A percentile compares a stretch with the other conserved stretches of the same genome.
phyloP scores from a whole-genome alignment of 2,329 filamentous ascomycete species.

The Allantophomopsis lycopodina region DNA sequence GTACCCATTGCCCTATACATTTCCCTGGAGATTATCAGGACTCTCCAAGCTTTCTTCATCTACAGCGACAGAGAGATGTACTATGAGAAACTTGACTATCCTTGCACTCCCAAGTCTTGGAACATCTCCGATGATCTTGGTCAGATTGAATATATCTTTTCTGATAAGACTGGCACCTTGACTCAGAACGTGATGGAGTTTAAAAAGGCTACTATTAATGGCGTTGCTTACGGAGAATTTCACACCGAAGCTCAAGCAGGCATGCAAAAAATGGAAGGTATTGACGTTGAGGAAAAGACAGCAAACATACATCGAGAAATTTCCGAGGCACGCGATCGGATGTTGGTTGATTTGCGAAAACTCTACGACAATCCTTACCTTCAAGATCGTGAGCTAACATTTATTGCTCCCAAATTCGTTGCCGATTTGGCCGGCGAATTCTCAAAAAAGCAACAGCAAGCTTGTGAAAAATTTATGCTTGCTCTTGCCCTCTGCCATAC shows the following conservation, averaged over 20 bases:
- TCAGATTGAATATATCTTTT: conserved; percentile 98
- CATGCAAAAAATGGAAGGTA: conserved; percentile 83
- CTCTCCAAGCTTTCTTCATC: conserved; percentile 89
- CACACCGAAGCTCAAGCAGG: conserved; percentile 95
- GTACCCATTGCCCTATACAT: conserved; percentile 97
- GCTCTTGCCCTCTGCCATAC: conserved; percentile 89
- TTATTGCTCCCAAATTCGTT: conserved; percentile 82
- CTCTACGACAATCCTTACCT: conserved; percentile 86
- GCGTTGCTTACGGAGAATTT: conserved; percentile 90
- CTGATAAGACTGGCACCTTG: conserved; percentile 81
- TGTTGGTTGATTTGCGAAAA: conserved; percentile 58
- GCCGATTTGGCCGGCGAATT: conserved; percentile 68
- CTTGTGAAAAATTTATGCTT: conserved; percentile 86
- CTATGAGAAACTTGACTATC: conserved; percentile 85
- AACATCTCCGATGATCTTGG: conserved; percentile 97
- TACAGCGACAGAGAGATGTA: conserved; percentile 96
- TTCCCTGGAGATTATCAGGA: conserved; percentile 88
- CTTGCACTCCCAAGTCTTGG: conserved; percentile 95
- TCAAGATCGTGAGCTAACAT: conserved; percentile 79
- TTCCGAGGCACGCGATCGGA: conserved; percentile 57
- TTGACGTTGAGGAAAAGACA: conserved; percentile 72
- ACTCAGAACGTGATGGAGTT: conserved; percentile 98
- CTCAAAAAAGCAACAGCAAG: conserved; percentile 60
- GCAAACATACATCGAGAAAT: conserved; percentile 65
- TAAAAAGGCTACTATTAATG: conserved; percentile 95